Evolutionary conservation across 495 filamentous ascomycete species (phyloP), one percentile per base, ranked within the genome.

Genomic region (Aspergillus kassunensis): DNA sequence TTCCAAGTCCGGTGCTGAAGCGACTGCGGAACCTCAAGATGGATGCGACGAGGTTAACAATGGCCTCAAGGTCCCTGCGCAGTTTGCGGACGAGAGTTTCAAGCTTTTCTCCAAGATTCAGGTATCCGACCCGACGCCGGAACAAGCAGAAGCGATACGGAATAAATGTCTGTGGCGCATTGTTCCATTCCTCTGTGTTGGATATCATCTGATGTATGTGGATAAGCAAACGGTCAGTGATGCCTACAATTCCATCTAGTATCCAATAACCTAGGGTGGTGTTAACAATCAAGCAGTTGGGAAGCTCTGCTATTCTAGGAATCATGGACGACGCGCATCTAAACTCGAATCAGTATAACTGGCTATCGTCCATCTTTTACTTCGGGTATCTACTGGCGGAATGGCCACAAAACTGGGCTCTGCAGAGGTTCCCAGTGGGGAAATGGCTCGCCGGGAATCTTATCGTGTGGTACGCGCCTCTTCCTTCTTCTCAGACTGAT

Each of bases 341-440:
- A 6, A 59, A 56, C 27, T 63, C 60, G 8, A 60, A 63, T 39
- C 59, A 70, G 47, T 70, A 76, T 48, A 69, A 76, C 56, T 78
- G 75, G 72, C 59, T 77, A 4, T 65, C 70, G 1, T 71, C 65
- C 33, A 71, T 72, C 48, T 81, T 82, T 55, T 81, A 82, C 60
- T 81, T 83, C 36, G 80, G 67, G 36, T 61, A 56, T 49, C 63
- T 74, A 0, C 29, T 71, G 3, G 66, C 69, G 21, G 69, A 74
- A 45, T 74, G 60, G 66, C 68, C 68, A 12, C 69, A 72, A 20
- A 74, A 71, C 34, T 69, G 64, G 61, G 66, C 69, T 7, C 55
- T 74, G 42, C 71, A 74, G 49, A 56, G 63, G 18, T 74, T 72
- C 35, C 71, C 69, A 3, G 63, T 68, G 29, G 69, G 50, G 3